Percentiles rank a stretch among this genome's conserved stretches.
Evolutionary conservation across 2,329 filamentous ascomycete species (phyloP).

Genomic region (Xylaria sp.): DNA sequence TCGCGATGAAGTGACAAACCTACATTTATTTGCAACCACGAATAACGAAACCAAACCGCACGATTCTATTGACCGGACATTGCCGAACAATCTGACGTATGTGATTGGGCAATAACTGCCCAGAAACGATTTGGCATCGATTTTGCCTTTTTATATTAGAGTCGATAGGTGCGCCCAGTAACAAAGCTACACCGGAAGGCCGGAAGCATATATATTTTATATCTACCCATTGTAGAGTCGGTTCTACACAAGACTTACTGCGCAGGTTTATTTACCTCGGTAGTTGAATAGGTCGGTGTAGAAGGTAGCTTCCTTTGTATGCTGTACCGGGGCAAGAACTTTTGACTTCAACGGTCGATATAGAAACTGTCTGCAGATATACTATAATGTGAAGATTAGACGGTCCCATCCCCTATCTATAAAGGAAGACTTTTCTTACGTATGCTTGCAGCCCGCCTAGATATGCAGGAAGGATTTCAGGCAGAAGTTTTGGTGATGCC

Average conservation of each 20-base stretch:
- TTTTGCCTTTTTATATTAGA: background rate
- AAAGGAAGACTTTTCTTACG: too few species aligned
- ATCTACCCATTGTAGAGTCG: background rate
- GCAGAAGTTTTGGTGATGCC: constrained; percentile 2
- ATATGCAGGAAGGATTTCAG: constrained; percentile 11
- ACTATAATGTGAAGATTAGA: background rate
- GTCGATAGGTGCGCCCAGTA: background rate
- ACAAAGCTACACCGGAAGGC: too few species aligned
- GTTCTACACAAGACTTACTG: background rate
- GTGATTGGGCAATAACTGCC: background rate
- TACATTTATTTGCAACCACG: background rate
- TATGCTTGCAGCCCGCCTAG: background rate
- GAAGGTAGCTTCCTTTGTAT: background rate
- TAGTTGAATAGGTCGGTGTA: background rate
- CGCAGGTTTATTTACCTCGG: background rate
- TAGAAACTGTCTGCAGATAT: background rate
- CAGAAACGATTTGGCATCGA: background rate
- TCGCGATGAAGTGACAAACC: background rate
- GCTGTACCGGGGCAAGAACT: background rate
- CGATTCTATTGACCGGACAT: background rate
- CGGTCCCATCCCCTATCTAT: background rate
- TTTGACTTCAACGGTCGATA: background rate
- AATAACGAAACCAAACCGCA: background rate
- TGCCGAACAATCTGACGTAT: background rate
- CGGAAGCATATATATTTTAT: background rate